Conservation (phyloP, 176 grass and related monocot species). For the Lolium perenne region DNA sequence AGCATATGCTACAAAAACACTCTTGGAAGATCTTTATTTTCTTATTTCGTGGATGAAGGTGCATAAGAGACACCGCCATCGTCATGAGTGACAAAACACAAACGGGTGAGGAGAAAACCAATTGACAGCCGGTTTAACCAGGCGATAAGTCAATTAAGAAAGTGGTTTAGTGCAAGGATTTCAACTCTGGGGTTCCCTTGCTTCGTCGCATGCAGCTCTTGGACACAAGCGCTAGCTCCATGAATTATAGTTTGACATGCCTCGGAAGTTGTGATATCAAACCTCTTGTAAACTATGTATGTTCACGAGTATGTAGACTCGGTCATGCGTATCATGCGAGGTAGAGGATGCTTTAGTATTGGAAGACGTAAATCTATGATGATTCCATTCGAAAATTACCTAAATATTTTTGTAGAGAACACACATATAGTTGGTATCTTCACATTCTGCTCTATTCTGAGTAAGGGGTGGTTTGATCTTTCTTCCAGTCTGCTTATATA, state of each 20-base stretch:
- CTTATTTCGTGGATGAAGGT: background rate
- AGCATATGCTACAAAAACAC: constrained; percentile 24
- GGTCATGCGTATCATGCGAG: background rate
- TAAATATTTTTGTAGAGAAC: background rate
- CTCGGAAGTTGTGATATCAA: background rate
- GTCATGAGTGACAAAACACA: constrained; percentile 40
- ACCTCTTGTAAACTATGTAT: background rate
- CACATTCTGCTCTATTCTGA: background rate
- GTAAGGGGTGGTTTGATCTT: background rate
- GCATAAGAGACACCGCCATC: constrained; percentile 44
- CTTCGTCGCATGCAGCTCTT: constrained; percentile 4
- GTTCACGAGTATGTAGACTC: background rate
- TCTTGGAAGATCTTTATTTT: constrained; percentile 1
- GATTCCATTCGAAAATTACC: background rate
- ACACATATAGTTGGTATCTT: background rate
- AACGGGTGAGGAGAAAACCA: background rate
- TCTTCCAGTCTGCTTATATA: background rate
- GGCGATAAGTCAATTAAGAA: constrained; percentile 29
- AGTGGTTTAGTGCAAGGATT: constrained; percentile 5
- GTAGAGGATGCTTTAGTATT: background rate
- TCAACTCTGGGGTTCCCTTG: background rate
- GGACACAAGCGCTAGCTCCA: background rate
- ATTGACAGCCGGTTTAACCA: constrained; percentile 30
- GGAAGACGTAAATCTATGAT: background rate
- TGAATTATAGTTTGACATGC: background rate